Evolutionary conservation across 1,284 basidiomycete species (phyloP).

Genomic region (Spongispora temasekensis): DNA sequence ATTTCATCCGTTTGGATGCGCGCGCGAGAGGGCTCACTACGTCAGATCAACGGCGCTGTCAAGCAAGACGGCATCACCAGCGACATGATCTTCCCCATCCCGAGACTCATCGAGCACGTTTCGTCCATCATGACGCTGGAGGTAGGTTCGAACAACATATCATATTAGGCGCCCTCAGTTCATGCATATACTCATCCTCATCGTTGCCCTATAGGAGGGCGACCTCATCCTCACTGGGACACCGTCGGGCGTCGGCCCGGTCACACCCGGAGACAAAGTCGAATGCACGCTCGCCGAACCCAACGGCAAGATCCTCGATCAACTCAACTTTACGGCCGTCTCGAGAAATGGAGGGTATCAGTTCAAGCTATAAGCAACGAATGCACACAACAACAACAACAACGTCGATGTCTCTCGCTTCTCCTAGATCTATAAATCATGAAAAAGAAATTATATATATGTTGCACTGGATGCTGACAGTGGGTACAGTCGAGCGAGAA

Average conservation of each 20-base stretch:
- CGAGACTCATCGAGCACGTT: constrained; percentile 87
- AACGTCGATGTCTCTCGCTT: neutral
- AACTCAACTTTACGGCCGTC: constrained; percentile 66
- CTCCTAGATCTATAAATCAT: neutral
- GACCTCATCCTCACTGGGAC: constrained; percentile 89
- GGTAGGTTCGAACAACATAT: constrained; percentile 46
- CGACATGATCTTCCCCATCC: constrained; percentile 95
- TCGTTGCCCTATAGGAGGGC: constrained; percentile 61
- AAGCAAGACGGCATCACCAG: constrained; percentile 86
- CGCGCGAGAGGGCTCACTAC: constrained; percentile 1
- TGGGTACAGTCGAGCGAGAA: constrained; percentile 12
- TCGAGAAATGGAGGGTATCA: constrained; percentile 73
- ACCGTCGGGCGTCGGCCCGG: constrained; percentile 85
- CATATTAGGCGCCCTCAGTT: too few relatives aligned
- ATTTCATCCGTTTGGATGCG: neutral
- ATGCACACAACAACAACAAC: too few relatives aligned
- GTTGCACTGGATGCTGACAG: too few relatives aligned
- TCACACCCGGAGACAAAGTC: constrained; percentile 78
- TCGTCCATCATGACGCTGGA: constrained; percentile 96
- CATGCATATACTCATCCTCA: too few relatives aligned
- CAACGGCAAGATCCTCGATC: constrained; percentile 59
- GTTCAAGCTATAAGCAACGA: constrained; percentile 47
- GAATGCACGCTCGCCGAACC: constrained; percentile 71
- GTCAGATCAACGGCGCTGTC: constrained; percentile 76
- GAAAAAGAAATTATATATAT: constrained; percentile 19